A percentile compares a stretch with the other conserved stretches of the same genome.
Evolutionary conservation across 2,329 filamentous ascomycete species (phyloP).

Genomic region (Plenodomus lindquistii): DNA sequence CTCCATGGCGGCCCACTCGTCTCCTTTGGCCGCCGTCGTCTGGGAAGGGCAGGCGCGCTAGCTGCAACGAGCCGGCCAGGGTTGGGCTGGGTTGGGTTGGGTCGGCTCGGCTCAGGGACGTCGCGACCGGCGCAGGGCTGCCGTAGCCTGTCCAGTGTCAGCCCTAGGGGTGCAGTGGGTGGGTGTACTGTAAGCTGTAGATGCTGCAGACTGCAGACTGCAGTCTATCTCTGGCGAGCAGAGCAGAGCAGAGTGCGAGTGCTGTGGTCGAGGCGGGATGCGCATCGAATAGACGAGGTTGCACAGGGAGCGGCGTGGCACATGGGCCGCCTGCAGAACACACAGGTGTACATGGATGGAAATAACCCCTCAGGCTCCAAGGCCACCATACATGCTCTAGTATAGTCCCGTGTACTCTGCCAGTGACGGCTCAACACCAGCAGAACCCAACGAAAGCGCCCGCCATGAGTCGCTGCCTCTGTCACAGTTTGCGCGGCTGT

Average conservation of each 20-base stretch:
- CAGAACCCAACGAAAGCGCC: neutral
- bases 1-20: constrained; percentile 43
- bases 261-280: too few relatives aligned
- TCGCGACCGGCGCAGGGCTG: constrained; percentile 2
- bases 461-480: neutral
- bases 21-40: constrained; percentile 17
- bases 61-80: constrained; percentile 11
- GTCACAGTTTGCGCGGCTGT: neutral
- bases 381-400: too few relatives aligned
- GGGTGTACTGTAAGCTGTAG: neutral
- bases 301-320: too few relatives aligned
- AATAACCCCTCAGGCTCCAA: neutral
- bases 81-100: constrained; percentile 7
- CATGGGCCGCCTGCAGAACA: too few relatives aligned
- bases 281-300: too few relatives aligned
- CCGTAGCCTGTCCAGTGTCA: neutral
- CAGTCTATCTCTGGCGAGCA: too few relatives aligned
- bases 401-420: too few relatives aligned
- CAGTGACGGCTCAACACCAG: neutral
- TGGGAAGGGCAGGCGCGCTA: constrained; percentile 5
- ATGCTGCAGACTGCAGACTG: neutral
- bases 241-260: too few relatives aligned
- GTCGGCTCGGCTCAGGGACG: too few relatives aligned
- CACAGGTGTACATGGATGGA: too few relatives aligned
- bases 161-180: neutral